Evolutionary conservation across 2,329 filamentous ascomycete genomes (phyloP), one percentile per base, ranked within the genome.

Genomic region (Colletotrichum brevisporum): DNA sequence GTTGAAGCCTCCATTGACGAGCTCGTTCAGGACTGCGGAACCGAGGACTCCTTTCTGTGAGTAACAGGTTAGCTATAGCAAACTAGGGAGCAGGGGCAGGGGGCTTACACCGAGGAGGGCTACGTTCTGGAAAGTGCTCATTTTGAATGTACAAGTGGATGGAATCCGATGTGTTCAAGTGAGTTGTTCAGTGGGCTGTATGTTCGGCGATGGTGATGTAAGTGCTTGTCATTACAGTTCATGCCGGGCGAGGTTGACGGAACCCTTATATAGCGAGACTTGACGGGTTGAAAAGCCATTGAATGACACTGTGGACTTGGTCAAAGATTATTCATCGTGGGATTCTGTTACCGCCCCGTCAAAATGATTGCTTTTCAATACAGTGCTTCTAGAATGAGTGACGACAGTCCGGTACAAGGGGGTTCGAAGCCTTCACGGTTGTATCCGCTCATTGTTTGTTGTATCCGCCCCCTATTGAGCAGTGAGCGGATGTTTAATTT

Each of bases 1-100:
- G 57, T 83, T 80, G 79, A 91, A 83, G 27, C 76, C 76, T 31
- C 78, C 77, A 1, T 75, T 69, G 47, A 83, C 71, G 16, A 85
- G 78, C 15, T 78, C 78, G 2, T 77, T 73, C 54, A 83, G 74
- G 3, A 84, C 75, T 27, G 78, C 73, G 5, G 76, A 76, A 65
- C 83, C 83, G 13, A 85, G 76, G 21, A 77, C 80, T 48, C 83
- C 83, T 59, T 68, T 68, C 66, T 68, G 27, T 47, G 79, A 78
- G 72, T 75, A 76, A 48, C 4, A 15, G 9, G 31, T 51, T 16
- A 47, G 36, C 13, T 5, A n/a, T 45, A 15, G 24, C 3, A 5
- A 26, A 31, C 21, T 3, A 16, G 15, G n/a, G 1, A 1, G 2
- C 4, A 6, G 12, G 10, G 21, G 21, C 21, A 2, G 18, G 3